phyloP scores from a whole-genome alignment of 768 basidiomycete genomes.

The Mrakia hoshinonis region DNA sequence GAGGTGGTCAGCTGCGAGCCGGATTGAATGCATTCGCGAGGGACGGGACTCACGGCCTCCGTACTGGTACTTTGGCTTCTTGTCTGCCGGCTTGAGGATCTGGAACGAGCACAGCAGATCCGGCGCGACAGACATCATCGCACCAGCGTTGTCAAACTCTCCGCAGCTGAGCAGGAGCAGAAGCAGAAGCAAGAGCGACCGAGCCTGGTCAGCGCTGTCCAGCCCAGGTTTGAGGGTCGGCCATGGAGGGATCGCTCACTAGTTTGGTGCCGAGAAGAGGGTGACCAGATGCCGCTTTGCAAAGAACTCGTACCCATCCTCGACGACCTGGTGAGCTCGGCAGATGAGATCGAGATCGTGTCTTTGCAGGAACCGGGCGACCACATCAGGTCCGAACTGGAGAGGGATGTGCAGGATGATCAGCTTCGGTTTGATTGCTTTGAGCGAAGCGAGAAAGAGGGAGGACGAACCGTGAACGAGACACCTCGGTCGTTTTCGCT shows the following conservation, averaged over 20 bases:
- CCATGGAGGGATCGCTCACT: constrained; percentile 2
- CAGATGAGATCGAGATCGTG: constrained; percentile 31
- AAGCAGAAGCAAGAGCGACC: not conserved
- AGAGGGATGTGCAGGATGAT: not conserved
- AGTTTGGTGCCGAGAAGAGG: constrained; percentile 33
- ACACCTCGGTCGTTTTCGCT: constrained; percentile 31
- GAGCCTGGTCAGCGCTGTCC: not conserved
- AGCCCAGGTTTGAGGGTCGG: not conserved
- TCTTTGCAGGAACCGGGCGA: constrained; percentile 31
- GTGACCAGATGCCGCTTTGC: constrained; percentile 33
- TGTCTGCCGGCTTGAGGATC: constrained; percentile 99
- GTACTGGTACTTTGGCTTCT: constrained; percentile 68
- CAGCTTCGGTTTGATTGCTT: no score
- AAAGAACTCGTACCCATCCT: constrained; percentile 34
- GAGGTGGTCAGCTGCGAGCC: not conserved
- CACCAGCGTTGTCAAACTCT: constrained; percentile 97
- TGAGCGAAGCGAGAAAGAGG: no score
- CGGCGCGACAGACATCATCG: constrained; percentile 99
- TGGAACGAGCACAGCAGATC: constrained; percentile 97
- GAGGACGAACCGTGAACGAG: constrained; percentile 29
- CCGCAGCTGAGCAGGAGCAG: constrained; percentile 41
- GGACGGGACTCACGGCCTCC: constrained; percentile 31
- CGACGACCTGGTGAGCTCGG: constrained; percentile 63
- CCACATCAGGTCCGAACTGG: constrained; percentile 24
- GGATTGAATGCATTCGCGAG: not conserved